Evolutionary conservation across 805 yeast species (phyloP).

Genomic region (Saturnispora silvae): DNA sequence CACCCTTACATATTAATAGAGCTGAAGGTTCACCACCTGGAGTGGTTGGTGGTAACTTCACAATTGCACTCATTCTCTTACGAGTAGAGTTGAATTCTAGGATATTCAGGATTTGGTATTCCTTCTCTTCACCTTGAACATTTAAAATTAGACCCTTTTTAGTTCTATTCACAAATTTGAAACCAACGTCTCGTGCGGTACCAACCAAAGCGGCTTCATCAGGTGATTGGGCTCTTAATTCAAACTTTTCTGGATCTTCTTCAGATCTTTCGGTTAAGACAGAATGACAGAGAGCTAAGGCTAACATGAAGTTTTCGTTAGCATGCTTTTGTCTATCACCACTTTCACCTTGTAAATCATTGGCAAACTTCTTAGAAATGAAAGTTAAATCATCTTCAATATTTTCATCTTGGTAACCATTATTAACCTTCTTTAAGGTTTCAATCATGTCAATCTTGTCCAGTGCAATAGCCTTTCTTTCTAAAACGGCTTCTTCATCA

Average conservation of each 20-base stretch:
- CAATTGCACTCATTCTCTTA: conserved; percentile 78
- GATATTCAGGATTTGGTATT: conserved; percentile 59
- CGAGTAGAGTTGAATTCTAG: conserved; percentile 76
- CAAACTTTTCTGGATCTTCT: conserved; percentile 41
- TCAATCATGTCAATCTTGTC: conserved; percentile 55
- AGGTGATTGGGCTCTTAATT: conserved; percentile 71
- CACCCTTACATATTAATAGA: conserved; percentile 71
- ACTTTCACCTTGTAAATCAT: conserved; percentile 44
- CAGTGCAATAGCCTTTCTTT: conserved; percentile 41
- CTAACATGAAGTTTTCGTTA: conserved; percentile 66
- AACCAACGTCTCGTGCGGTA: conserved; percentile 72
- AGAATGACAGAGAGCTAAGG: conserved; percentile 70
- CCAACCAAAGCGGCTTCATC: conserved; percentile 82
- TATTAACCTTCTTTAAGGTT: conserved; percentile 29
- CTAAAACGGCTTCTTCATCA: conserved; percentile 29
- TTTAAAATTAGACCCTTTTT: conserved; percentile 57
- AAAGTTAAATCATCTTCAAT: conserved; percentile 55
- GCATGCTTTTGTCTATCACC: conserved; percentile 46
- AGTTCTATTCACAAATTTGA: conserved; percentile 53
- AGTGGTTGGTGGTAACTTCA: conserved; percentile 46
- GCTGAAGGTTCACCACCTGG: conserved; percentile 46
- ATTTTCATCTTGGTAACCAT: conserved; percentile 22
- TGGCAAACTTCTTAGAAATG: conserved; percentile 52
- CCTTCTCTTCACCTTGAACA: conserved; percentile 60
- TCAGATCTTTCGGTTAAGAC: conserved; percentile 63